Base-by-base conservation (phyloP, 805 yeast species). In the Hermanozyma aechmeae region DNA sequence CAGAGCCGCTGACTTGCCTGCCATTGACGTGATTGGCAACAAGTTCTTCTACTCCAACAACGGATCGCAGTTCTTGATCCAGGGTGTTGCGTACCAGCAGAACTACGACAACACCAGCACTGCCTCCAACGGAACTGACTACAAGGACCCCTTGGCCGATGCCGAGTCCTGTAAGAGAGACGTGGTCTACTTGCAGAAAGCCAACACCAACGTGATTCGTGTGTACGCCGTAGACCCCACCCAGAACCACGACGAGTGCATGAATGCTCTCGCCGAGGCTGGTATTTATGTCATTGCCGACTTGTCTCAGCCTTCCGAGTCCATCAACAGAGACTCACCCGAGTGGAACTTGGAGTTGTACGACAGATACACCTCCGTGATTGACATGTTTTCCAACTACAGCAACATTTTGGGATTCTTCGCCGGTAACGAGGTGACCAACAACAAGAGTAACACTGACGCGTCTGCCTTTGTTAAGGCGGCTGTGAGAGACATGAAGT, bases 351-450 rank as follows among this genome's bases (percentile, higher is more conserved):
- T 73, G 27, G 73, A 66, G 16, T 66, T 85, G 31, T 81, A 72
- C 58, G 61, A 73, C 34, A 73, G 96, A 53, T 89, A 89, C 64
- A 76, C 80, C 27, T 58, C 68, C 16, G 96, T 89, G 20, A 75
- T 92, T 33, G 96, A 92, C 56, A 61, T 70, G 42, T 73, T 92
- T 63, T 73, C 76, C 34, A 65, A 71, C 44, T 89, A 87, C 60
- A 58, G 78, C 27, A 89, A 89, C 58, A 72, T 84, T 13, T 66
- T 89, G 39, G 98, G 97, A 2, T 87, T 84, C 70, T 87, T 89
- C 58, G 97, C 97, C 16, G 98, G 97, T 37, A 92, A 92, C 58
- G 98, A 89, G 68, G 97, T 92, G 30, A 75, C 89, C 35, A 89
- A 87, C 57, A 85, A 83, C 49, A 60, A 58, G 25, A 61, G 85